Base-by-base conservation (phyloP, 805 yeast species). In the Candida mattraensis region DNA sequence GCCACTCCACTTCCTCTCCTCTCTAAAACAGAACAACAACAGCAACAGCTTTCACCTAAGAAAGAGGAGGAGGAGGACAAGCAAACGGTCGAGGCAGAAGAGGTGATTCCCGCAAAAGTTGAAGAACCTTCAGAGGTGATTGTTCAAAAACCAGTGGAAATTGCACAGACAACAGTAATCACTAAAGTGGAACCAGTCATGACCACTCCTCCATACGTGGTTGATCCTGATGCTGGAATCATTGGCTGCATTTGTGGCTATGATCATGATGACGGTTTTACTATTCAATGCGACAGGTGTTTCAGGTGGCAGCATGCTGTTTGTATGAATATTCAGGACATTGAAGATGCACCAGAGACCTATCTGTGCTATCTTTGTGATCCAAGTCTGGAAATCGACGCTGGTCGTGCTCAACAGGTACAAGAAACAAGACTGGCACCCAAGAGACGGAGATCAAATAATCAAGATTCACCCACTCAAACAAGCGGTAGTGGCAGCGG, bases 241-340 rank as follows among this genome's bases (percentile, higher is more conserved):
- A 89, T 91, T 36, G 87, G 95, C 2, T 91, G 98, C 63, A 77
- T 89, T 7, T 91, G 98, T 68, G 87, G 80, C 1, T 80, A 70
- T 48, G 85, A 79, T 39, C 94, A 87, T 42, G 96, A 87, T 61
- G 93, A 91, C 50, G 97, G 97, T 0, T 83, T 87, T 53, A 89
- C 95, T 16, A 85, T 93, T 44, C 98, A 93, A 63, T 93, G 99
- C 64, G 96, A 88, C 57, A 72, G 77, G 21, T 89, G 98, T 60
- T 81, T 76, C 59, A 76, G 95, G 44, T 89, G 97, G 97, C 96
- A 89, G 57, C 98, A 89, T 63, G 88, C 93, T 18, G 69, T 76
- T n/a, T 89, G 98, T 61, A 86, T 87, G 76, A 83, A 83, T 6
- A 86, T 85, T 39, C 69, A 69, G 28, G 75, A 80, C 28, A 77